Evolutionary conservation across 495 filamentous ascomycete species (phyloP).

Genomic region (Penicillium silybi): DNA sequence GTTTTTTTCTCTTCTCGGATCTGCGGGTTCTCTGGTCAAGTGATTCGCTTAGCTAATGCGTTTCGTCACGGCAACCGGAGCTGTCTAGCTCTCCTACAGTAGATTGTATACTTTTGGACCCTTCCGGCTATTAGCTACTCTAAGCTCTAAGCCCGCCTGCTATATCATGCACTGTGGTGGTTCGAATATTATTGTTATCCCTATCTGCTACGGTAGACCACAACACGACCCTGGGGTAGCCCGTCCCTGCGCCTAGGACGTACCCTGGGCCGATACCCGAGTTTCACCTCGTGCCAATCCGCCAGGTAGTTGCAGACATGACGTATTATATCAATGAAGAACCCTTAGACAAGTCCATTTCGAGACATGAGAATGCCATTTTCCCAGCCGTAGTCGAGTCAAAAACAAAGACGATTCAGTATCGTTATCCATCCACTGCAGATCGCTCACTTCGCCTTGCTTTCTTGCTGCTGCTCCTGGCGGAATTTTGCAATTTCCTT

Average conservation of each 20-base stretch:
- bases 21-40: constrained; percentile 33
- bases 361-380: neutral
- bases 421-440: neutral
- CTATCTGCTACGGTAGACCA: neutral
- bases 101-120: neutral
- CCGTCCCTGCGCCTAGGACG: neutral
- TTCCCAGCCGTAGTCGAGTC: neutral
- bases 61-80: constrained; percentile 39
- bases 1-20: constrained; percentile 44
- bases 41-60: constrained; percentile 33
- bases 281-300: neutral
- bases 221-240: neutral
- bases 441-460: constrained; percentile 12
- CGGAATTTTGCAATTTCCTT: constrained; percentile 52
- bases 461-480: constrained; percentile 26
- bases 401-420: neutral
- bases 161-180: neutral
- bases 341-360: neutral
- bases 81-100: too few species aligned
- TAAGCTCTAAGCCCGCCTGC: too few species aligned
- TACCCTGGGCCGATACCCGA: neutral
- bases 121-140: too few species aligned
- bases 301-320: neutral
- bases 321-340: neutral
- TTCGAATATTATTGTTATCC: neutral